These are phyloP conservation scores for Cystofilobasidium macerans DNA, from an alignment of 768 basidiomycete genomes.

Conservation along the genomic window DNA sequence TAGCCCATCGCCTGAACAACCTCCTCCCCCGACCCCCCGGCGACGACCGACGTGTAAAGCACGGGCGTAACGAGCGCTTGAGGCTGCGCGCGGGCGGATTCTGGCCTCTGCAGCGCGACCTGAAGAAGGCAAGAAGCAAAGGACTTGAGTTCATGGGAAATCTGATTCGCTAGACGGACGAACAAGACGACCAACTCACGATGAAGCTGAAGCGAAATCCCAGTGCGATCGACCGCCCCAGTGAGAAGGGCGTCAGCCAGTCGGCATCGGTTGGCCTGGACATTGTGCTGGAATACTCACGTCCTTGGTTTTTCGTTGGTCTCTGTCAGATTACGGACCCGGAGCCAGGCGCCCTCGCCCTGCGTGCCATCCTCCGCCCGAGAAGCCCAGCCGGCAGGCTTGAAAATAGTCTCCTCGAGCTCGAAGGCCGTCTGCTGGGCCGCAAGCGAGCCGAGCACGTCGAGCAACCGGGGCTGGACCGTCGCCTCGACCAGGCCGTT, in stretches of 20 bases:
- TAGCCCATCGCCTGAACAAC: constrained; percentile 10
- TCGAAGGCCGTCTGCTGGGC: neutral
- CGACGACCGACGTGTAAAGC: constrained; percentile 7
- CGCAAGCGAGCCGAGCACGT: neutral
- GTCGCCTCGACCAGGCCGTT: constrained; percentile 7
- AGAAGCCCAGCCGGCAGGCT: neutral
- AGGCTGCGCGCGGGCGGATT: constrained; percentile 3
- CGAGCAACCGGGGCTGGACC: neutral
- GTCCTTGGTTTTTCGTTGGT: neutral
- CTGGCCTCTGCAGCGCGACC: constrained; percentile 8
- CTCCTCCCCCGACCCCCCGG: neutral
- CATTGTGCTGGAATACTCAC: no score
- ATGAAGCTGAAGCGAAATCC: neutral
- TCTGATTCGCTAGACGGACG: no score
- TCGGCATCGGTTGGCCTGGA: no score
- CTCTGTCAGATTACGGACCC: neutral
- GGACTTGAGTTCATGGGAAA: no score
- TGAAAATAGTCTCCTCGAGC: neutral
- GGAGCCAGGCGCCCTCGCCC: neutral
- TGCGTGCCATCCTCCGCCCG: neutral
- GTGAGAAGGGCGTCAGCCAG: neutral
- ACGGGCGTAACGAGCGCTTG: constrained; percentile 9
- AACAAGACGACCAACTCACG: neutral
- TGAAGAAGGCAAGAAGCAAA: neutral
- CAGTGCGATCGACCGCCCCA: neutral